These are phyloP conservation scores for Nicotiana noctiflora DNA, from an alignment of 257 asterid genomes.

Conservation along the genomic window DNA sequence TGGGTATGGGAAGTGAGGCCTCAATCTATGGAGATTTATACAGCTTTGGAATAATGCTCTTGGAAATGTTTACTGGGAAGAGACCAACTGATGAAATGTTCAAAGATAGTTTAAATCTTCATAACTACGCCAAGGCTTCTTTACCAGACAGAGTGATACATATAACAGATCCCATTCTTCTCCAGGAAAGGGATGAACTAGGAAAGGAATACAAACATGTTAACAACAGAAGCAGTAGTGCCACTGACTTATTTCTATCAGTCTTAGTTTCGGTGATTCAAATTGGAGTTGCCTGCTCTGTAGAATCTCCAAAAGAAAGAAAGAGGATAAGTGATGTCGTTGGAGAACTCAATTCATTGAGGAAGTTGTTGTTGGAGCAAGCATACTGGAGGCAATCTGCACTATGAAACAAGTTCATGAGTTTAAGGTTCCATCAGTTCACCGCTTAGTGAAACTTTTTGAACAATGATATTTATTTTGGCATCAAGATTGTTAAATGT, in stretches of 20 bases:
- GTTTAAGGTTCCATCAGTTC: background rate
- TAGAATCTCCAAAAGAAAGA: background rate
- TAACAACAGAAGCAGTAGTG: background rate
- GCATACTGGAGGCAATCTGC: background rate
- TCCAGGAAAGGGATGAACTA: background rate
- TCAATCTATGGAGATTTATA: constrained; percentile 19
- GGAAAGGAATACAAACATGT: background rate
- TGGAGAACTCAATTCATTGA: background rate
- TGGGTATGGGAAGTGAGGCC: constrained; percentile 13
- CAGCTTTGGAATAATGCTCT: constrained; percentile 11
- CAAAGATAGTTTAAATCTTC: constrained; percentile 14
- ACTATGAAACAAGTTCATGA: background rate
- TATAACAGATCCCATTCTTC: constrained; percentile 9
- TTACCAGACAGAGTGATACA: constrained; percentile 9
- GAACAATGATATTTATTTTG: background rate
- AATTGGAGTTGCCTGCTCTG: background rate
- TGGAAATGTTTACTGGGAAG: constrained; percentile 18
- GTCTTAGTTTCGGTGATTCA: background rate
- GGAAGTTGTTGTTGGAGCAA: constrained; percentile 5
- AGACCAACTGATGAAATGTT: constrained; percentile 23
- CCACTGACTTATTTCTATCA: background rate
- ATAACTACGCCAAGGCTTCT: constrained; percentile 5
- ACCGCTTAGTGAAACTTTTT: background rate
- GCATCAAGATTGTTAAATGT: too few species aligned
- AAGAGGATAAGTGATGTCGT: background rate